A percentile compares a stretch with the other conserved stretches of the same genome.
phyloP scores from a whole-genome alignment of 2,329 filamentous ascomycete species.

The Nannizziopsis barbatae region DNA sequence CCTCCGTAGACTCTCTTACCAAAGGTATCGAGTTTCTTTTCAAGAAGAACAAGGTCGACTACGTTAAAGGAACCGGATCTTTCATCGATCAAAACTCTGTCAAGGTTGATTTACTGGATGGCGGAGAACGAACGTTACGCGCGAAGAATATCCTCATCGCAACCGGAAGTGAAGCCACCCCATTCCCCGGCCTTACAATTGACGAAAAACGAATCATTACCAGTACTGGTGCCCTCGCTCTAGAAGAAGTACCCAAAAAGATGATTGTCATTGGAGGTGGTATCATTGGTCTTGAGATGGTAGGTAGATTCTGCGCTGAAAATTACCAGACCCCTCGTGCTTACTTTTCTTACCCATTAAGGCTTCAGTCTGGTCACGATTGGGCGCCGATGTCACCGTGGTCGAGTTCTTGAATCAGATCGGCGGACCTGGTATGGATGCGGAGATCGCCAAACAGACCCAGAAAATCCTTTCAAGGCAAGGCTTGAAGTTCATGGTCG shows the following conservation, averaged over 20 bases:
- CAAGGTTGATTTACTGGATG: constrained; percentile 80
- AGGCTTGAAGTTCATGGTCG: constrained; percentile 95
- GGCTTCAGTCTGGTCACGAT: constrained; percentile 87
- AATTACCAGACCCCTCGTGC: neutral
- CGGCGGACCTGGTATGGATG: constrained; percentile 93
- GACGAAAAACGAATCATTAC: constrained; percentile 97
- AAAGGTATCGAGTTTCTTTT: constrained; percentile 97
- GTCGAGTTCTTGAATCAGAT: constrained; percentile 96
- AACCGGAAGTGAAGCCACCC: constrained; percentile 87
- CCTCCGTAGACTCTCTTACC: constrained; percentile 74
- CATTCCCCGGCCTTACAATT: constrained; percentile 89
- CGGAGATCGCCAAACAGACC: constrained; percentile 77
- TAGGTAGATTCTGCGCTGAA: constrained; percentile 22
- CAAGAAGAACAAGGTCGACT: constrained; percentile 99
- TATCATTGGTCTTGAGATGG: constrained; percentile 99
- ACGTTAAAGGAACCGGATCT: constrained; percentile 83
- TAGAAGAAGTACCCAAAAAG: constrained; percentile 86
- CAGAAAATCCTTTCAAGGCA: constrained; percentile 95
- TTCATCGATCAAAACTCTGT: constrained; percentile 85
- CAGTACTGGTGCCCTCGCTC: constrained; percentile 84
- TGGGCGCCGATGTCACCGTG: constrained; percentile 89
- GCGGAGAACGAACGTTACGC: constrained; percentile 73
- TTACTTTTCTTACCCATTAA: constrained; percentile 21
- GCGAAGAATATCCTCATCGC: constrained; percentile 98
- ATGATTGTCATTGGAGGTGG: constrained; percentile 96